phyloP scores from a whole-genome alignment of 2,329 filamentous ascomycete genomes.

The Monilinia fructigena region DNA sequence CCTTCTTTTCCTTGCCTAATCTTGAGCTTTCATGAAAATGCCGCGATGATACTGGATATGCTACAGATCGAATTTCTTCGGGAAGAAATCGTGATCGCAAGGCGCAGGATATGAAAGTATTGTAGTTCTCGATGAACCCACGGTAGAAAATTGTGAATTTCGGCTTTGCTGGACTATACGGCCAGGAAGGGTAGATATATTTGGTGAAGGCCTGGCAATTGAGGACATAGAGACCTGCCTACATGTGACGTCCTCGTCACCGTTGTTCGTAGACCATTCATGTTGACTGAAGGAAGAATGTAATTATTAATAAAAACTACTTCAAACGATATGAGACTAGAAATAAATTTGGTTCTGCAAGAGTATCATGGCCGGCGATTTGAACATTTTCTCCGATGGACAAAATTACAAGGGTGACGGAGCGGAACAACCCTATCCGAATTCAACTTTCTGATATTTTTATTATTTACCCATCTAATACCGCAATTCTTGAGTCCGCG shows the following conservation, averaged over 20 bases:
- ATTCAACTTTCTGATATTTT: slow-evolving; percentile 3
- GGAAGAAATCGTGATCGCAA: slow-evolving; percentile 44
- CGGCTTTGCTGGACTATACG: slow-evolving; percentile 41
- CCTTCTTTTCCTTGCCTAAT: slow-evolving; percentile 35
- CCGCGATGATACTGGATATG: slow-evolving; percentile 25
- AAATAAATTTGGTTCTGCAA: slow-evolving; percentile 28
- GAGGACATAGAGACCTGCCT: slow-evolving; percentile 34
- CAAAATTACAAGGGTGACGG: not conserved
- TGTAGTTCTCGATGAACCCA: slow-evolving; percentile 41
- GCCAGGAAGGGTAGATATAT: slow-evolving; percentile 38
- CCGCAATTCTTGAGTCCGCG: not conserved
- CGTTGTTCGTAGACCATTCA: slow-evolving; percentile 38
- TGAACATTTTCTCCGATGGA: slow-evolving; percentile 35
- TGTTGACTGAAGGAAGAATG: slow-evolving; percentile 28
- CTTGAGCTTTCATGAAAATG: slow-evolving; percentile 33
- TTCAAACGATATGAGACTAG: slow-evolving; percentile 21
- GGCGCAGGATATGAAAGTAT: slow-evolving; percentile 43
- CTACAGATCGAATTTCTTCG: slow-evolving; percentile 32
- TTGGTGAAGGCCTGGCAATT: slow-evolving; percentile 39
- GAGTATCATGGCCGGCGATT: slow-evolving; percentile 29
- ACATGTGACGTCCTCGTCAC: slow-evolving; percentile 34
- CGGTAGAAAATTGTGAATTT: slow-evolving; percentile 33
- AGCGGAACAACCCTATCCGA: not conserved
- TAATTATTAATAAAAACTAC: slow-evolving; percentile 17
- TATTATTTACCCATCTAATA: slow-evolving; percentile 18